Evolutionary conservation across 495 filamentous ascomycete species (phyloP).

Genomic region (Xylaria castorea): DNA sequence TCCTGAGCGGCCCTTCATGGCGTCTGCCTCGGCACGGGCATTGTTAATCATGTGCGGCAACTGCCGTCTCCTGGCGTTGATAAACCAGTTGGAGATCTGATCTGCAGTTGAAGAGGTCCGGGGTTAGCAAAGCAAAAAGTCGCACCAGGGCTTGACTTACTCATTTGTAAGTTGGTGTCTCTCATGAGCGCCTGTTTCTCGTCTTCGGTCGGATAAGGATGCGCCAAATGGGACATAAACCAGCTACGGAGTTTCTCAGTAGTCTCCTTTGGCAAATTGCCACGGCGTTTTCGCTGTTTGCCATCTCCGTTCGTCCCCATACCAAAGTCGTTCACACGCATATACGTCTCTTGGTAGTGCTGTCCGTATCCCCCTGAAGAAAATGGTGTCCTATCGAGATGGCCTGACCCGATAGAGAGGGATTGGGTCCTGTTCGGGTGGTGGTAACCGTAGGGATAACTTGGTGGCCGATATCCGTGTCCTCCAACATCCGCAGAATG

Average conservation of each 20-base stretch:
- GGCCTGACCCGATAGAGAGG: slow-evolving; percentile 43
- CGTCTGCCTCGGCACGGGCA: slow-evolving; percentile 51
- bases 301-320: slow-evolving; percentile 46
- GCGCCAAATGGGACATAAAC: slow-evolving; percentile 76
- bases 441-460: slow-evolving; percentile 37
- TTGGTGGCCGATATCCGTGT: slow-evolving; percentile 31
- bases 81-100: slow-evolving; percentile 95
- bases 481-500: slow-evolving; percentile 32
- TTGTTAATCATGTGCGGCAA: slow-evolving; percentile 69
- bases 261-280: slow-evolving; percentile 86
- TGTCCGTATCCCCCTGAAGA: slow-evolving; percentile 30
- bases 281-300: slow-evolving; percentile 68
- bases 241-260: slow-evolving; percentile 83
- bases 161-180: slow-evolving; percentile 78
- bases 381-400: slow-evolving; percentile 44
- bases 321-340: slow-evolving; percentile 33
- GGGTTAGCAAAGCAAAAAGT: slow-evolving; percentile 20
- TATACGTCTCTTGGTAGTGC: background rate
- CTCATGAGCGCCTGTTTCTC: slow-evolving; percentile 85
- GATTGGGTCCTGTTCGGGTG: slow-evolving; percentile 48
- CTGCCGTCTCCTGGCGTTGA: slow-evolving; percentile 83
- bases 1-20: slow-evolving; percentile 34
- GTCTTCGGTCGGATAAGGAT: slow-evolving; percentile 90
- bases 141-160: slow-evolving; percentile 60
- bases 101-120: slow-evolving; percentile 35